Evolutionary conservation across 176 grass and related monocot genomes (phyloP).

Genomic region (barley (Hordeum vulgare)): MorexV3_pseudomolecules_assembly NC_058518.1:65580133-65580632

Average conservation of each 20-base stretch:
- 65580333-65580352: not conserved
- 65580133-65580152: constrained; percentile 8
- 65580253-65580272: not conserved
- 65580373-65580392: not conserved
- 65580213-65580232: not conserved
- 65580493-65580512: not conserved
- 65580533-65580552: not conserved
- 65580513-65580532: not conserved
- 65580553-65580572: too few relatives aligned
- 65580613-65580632: too few relatives aligned
- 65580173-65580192: not conserved
- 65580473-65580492: not conserved
- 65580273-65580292: not conserved
- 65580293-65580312: not conserved
- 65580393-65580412: not conserved
- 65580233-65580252: not conserved
- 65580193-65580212: not conserved
- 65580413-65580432: not conserved
- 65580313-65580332: not conserved
- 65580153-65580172: not conserved
- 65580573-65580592: too few relatives aligned
- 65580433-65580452: not conserved
- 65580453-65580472: not conserved
- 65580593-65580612: too few relatives aligned
- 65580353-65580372: not conserved